Base-by-base conservation (phyloP, 495 filamentous ascomycete genomes). In the Antarctomyces pellizariae region DNA sequence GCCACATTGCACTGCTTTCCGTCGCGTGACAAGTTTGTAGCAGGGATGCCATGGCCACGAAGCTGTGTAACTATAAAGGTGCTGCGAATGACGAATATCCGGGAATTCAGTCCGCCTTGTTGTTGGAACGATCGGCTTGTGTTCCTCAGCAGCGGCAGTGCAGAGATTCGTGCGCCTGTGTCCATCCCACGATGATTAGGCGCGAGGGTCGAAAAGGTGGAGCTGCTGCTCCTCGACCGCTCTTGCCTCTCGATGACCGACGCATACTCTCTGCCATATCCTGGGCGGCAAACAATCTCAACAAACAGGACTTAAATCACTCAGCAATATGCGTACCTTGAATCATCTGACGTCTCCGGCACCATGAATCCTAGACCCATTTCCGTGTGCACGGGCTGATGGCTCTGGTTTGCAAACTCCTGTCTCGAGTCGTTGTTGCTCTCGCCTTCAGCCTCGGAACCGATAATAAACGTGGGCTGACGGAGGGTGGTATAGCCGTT, bases 281-380 rank as follows among this genome's bases (percentile, higher is more conserved):
- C 33, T 30, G 26, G 35, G 36, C 31, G 26, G 25, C 30, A 24
- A 20, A 13, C 4, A 16, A 16, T 24, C 7, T 18, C 25, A 34
- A 33, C 34, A 37, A 25, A 40, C 33, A 23, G 12, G 13, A 28
- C 5, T 15, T 27, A 33, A 36, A 43, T 35, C 32, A 18, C 34
- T 23, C 13, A 17, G 21, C 16, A 18, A 4, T 5, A 16, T 16
- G 34, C 38, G 34, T 21, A 44, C 41, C 38, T 35, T 13, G 34
- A 35, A 41, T 41, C 41, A 33, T 44, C 38, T 33, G 37, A 22
- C 3, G 38, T 18, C 20, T 28, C 28, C 16, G 37, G 8, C 13
- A 30, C 39, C 30, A 44, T 38, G 29, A 34, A 44, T 18, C 38
- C 29, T 17, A 41, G 20, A n/a, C 40, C 41, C 41, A 44, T 41